Evolutionary conservation across 169 alveolate species (phyloP).

Genomic region (Fabrea salina): DNA sequence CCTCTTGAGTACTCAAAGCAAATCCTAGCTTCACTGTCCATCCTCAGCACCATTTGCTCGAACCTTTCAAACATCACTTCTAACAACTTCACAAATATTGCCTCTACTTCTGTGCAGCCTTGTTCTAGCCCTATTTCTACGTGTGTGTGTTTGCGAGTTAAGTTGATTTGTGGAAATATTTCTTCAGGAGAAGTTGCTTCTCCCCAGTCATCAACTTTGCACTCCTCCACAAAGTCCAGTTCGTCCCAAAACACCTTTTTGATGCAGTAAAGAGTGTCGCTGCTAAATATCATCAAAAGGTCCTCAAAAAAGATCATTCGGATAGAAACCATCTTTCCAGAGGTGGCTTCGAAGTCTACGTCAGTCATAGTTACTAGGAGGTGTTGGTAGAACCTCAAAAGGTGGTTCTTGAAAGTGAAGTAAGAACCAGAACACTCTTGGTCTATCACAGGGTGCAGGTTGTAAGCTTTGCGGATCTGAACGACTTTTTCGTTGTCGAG

Average conservation of each 20-base stretch:
- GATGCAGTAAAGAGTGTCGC: background rate
- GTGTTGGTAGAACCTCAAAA: background rate
- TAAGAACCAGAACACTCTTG: background rate
- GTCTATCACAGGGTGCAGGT: constrained; percentile 15
- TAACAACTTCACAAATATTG: background rate
- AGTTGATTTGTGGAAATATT: too few relatives aligned
- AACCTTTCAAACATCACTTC: constrained; percentile 14
- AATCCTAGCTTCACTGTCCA: background rate
- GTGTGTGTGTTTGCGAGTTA: too few relatives aligned
- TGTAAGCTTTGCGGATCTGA: background rate
- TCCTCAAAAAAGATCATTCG: background rate
- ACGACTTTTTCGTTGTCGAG: background rate
- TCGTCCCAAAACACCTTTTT: background rate
- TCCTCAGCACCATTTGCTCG: background rate
- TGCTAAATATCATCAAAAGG: background rate
- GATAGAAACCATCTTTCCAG: constrained; percentile 15
- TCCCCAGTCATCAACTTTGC: background rate
- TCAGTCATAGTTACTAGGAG: constrained; percentile 2
- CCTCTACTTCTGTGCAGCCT: background rate
- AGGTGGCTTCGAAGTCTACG: background rate
- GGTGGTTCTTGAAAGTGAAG: background rate
- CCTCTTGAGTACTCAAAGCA: background rate
- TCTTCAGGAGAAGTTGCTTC: background rate
- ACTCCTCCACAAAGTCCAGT: background rate
- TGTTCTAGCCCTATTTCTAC: background rate